phyloP scores from a whole-genome alignment of 495 filamentous ascomycete species.

The Darksidea phi region DNA sequence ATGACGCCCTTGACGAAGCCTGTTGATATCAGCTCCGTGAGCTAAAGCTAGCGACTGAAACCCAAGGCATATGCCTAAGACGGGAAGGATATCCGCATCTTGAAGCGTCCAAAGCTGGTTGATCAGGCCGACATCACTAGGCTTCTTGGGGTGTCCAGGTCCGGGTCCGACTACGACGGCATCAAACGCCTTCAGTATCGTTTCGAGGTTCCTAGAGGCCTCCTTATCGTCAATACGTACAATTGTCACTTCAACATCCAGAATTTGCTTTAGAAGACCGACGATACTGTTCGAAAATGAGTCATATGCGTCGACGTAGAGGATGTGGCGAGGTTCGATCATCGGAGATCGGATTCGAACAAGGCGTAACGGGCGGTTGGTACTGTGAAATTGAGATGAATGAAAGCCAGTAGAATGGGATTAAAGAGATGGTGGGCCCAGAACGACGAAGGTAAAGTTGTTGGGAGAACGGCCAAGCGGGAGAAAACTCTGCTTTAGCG shows the following conservation, averaged over 20 bases:
- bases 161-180: constrained; percentile 78
- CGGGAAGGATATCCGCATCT: constrained; percentile 59
- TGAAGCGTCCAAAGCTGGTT: constrained; percentile 67
- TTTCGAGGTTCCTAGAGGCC: too few species aligned
- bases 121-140: constrained; percentile 75
- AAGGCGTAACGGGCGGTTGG: too few species aligned
- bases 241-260: constrained; percentile 64
- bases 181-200: neutral
- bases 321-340: constrained; percentile 42
- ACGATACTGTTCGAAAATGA: constrained; percentile 93
- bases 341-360: too few species aligned
- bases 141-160: constrained; percentile 57
- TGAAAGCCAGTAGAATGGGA: too few species aligned
- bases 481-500: too few species aligned
- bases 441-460: too few species aligned
- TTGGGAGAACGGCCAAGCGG: too few species aligned
- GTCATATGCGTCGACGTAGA: constrained; percentile 90
- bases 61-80: constrained; percentile 63
- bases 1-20: too few species aligned
- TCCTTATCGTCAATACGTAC: constrained; percentile 55
- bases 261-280: constrained; percentile 65
- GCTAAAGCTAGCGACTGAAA: too few species aligned
- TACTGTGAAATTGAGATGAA: too few species aligned
- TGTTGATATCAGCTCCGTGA: constrained; percentile 48
- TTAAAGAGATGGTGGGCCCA: too few species aligned